Conservation (phyloP, 768 basidiomycete genomes). For the Naganishia kalamii region DNA sequence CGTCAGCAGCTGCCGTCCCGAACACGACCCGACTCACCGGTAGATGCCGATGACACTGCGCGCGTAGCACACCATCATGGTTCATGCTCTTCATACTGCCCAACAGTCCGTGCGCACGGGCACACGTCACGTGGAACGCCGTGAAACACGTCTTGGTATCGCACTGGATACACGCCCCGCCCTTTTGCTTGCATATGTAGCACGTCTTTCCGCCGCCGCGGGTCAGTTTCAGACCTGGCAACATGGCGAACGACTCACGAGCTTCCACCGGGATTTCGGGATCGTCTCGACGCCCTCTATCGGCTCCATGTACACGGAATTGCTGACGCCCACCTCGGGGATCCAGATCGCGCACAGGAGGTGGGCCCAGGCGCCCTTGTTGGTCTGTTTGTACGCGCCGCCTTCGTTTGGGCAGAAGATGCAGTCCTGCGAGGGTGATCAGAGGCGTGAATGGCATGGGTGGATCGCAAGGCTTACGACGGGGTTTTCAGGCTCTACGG, state of each 20-base stretch:
- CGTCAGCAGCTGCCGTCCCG: not conserved
- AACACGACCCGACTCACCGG: conserved; percentile 72
- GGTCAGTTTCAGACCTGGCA: not conserved
- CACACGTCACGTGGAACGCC: conserved; percentile 93
- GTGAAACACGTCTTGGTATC: conserved; percentile 80
- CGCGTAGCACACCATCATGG: conserved; percentile 53
- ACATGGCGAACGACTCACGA: conserved; percentile 55
- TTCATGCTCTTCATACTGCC: conserved; percentile 46
- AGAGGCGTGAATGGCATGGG: not conserved
- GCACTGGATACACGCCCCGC: conserved; percentile 94
- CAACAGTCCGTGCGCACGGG: conserved; percentile 73
- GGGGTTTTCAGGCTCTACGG: conserved; percentile 90
- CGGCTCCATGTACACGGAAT: conserved; percentile 97
- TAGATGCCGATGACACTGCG: conserved; percentile 84
- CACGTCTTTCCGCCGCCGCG: conserved; percentile 52
- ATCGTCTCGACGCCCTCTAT: conserved; percentile 82
- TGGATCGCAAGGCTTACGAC: conserved; percentile 59
- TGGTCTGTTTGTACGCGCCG: conserved; percentile 96
- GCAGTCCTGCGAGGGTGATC: conserved; percentile 49
- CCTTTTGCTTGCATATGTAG: conserved; percentile 56
- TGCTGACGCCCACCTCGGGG: conserved; percentile 84
- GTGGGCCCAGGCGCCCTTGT: conserved; percentile 72
- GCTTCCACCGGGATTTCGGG: conserved; percentile 84
- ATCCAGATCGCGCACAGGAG: conserved; percentile 96
- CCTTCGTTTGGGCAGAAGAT: conserved; percentile 94